Conservation (phyloP, 495 filamentous ascomycete genomes). For the Xylaria intraflava region DNA sequence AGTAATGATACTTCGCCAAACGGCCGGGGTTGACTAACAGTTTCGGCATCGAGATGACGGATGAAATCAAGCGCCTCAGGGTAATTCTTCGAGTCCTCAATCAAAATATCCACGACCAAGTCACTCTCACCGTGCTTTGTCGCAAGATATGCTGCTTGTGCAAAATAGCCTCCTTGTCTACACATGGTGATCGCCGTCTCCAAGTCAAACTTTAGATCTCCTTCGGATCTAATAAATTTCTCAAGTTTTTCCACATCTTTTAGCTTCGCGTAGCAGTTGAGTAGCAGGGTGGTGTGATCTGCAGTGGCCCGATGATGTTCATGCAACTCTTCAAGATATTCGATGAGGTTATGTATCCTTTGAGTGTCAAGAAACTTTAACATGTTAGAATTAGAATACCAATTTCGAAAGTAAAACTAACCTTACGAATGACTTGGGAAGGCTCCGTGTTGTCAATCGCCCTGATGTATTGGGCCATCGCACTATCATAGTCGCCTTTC, state of each 20-base stretch:
- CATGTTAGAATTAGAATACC: slow-evolving; percentile 19
- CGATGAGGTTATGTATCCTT: slow-evolving; percentile 92
- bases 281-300: slow-evolving; percentile 89
- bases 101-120: slow-evolving; percentile 87
- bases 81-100: slow-evolving; percentile 89
- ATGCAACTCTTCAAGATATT: slow-evolving; percentile 94
- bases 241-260: slow-evolving; percentile 95
- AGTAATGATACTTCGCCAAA: slow-evolving; percentile 8
- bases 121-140: slow-evolving; percentile 92
- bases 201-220: slow-evolving; percentile 91
- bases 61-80: slow-evolving; percentile 85
- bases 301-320: slow-evolving; percentile 88
- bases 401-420: slow-evolving; percentile 23
- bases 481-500: slow-evolving; percentile 88
- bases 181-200: slow-evolving; percentile 98
- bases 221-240: slow-evolving; percentile 91
- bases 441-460: slow-evolving; percentile 94
- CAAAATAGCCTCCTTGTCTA: slow-evolving; percentile 93
- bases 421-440: slow-evolving; percentile 88
- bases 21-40: slow-evolving; percentile 35
- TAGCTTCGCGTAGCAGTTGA: slow-evolving; percentile 96
- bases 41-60: slow-evolving; percentile 76
- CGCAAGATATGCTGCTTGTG: slow-evolving; percentile 92
- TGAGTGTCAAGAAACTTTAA: slow-evolving; percentile 84
- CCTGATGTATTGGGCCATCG: slow-evolving; percentile 96